Base-by-base conservation (phyloP, 2,329 filamentous ascomycete species). In the Curvularia spicifera region DNA sequence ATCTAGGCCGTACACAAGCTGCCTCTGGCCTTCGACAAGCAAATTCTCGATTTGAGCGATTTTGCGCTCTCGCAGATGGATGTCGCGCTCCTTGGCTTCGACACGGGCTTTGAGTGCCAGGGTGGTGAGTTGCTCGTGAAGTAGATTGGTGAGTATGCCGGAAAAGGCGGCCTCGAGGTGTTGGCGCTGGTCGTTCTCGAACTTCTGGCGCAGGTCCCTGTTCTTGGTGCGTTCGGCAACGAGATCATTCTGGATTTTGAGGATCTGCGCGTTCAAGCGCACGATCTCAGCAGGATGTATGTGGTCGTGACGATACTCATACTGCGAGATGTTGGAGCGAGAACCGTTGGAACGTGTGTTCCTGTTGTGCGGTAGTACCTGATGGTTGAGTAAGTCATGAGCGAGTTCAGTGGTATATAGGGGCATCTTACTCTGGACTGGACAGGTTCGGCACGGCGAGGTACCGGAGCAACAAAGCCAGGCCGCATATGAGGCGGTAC, bases 1-100 rank as follows among this genome's bases (percentile, higher is more conserved):
- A 2, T 59, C 65, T 1, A 62, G 48, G 18, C 63, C 35, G 20
- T 46, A 29, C 10, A 58, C 44, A 5, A 70, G 44, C 15, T 69
- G 65, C 29, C 62, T 68, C 47, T 73, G 69, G 6, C 71, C 71
- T 22, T 60, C 53, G 5, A 59, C 31, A 2, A 73, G 65, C 31
- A 66, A 68, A 0, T 56, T 22, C 31, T 74, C 71, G 0, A 60
- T 6, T 26, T 70, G 63, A 5, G 57, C 31, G 10, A 70, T 63
- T 1, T 43, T 56, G 5, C 53, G 42, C 13, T 66, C 60, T 1
- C 69, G 69, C 4, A 54, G 24, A 0, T 54, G 29, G 1, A 71
- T 33, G 2, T 62, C 59, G 1, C 59, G 56, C 26, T 63, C 47
- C 28, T 60, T 61, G 26, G 61, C 51, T 31, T 64, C 37, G 2